Conservation (phyloP, 805 yeast species). For the Yarrowia sp. region DNA sequence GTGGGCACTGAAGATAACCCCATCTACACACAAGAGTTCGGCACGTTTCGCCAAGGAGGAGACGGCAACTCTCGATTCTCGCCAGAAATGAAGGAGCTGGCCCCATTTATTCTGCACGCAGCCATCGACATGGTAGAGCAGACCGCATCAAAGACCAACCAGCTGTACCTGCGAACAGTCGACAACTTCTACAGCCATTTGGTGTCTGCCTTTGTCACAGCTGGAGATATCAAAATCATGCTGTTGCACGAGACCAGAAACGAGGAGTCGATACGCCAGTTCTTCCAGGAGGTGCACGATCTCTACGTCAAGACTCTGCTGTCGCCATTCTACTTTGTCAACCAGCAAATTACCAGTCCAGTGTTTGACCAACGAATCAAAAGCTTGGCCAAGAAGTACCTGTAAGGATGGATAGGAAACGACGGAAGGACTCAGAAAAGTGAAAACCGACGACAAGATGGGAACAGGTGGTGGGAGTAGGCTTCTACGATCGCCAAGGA, state of each 20-base stretch:
- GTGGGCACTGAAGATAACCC: conserved; percentile 86
- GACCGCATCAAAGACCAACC: conserved; percentile 69
- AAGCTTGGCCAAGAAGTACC: conserved; percentile 67
- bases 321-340: conserved; percentile 80
- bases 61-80: conserved; percentile 59
- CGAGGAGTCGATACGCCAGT: conserved; percentile 76
- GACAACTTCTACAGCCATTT: conserved; percentile 82
- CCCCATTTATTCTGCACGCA: conserved; percentile 85
- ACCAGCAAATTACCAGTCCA: conserved; percentile 68
- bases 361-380: conserved; percentile 74
- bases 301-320: conserved; percentile 78
- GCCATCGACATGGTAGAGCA: conserved; percentile 91
- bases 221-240: conserved; percentile 75
- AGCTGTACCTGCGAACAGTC: conserved; percentile 67
- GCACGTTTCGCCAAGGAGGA: conserved; percentile 63
- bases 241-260: conserved; percentile 60
- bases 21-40: conserved; percentile 80
- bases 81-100: conserved; percentile 66
- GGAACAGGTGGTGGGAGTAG: too few relatives aligned
- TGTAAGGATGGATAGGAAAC: conserved; percentile 39
- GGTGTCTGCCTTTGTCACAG: conserved; percentile 83
- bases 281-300: conserved; percentile 82
- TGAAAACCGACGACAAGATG: too few relatives aligned
- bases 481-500: too few relatives aligned
- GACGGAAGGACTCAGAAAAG: not conserved